phyloP scores from a whole-genome alignment of 2,329 filamentous ascomycete genomes.

The Thelonectria blattea region DNA sequence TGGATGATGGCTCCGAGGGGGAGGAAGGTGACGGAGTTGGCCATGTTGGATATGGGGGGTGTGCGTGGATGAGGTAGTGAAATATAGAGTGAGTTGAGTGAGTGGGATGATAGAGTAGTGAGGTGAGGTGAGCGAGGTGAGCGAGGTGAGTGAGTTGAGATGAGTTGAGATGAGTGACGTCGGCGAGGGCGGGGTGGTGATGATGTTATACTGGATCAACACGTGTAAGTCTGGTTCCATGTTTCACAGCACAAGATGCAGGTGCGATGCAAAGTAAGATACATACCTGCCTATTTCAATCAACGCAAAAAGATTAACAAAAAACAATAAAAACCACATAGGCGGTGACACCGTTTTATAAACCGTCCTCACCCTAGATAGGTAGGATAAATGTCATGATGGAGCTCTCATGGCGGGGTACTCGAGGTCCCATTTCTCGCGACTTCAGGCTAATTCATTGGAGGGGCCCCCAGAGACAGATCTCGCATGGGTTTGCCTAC shows the following conservation, averaged over 20 bases:
- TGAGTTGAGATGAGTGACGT: not conserved
- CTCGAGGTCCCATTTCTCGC: conserved; percentile 24
- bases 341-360: conserved; percentile 28
- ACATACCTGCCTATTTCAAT: not conserved
- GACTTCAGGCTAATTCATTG: conserved; percentile 36
- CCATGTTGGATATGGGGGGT: conserved; percentile 40
- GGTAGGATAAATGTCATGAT: conserved; percentile 36
- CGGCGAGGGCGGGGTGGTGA: conserved; percentile 18
- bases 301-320: not conserved
- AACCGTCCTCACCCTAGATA: conserved; percentile 18
- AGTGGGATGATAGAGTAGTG: no score
- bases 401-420: conserved; percentile 19
- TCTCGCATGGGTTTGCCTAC: not conserved
- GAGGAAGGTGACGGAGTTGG: conserved; percentile 68
- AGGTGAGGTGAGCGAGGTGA: conserved; percentile 9
- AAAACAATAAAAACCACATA: conserved; percentile 5
- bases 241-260: not conserved
- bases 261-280: not conserved
- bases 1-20: conserved; percentile 82
- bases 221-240: conserved; percentile 17
- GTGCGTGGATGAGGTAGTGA: not conserved
- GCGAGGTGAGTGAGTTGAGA: not conserved
- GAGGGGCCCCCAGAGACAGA: conserved; percentile 2
- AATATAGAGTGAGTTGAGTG: no score
- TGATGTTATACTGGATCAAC: conserved; percentile 1